These are phyloP conservation scores for Polychaeton citri DNA, from an alignment of 2,329 filamentous ascomycete species.

Conservation along the genomic window DNA sequence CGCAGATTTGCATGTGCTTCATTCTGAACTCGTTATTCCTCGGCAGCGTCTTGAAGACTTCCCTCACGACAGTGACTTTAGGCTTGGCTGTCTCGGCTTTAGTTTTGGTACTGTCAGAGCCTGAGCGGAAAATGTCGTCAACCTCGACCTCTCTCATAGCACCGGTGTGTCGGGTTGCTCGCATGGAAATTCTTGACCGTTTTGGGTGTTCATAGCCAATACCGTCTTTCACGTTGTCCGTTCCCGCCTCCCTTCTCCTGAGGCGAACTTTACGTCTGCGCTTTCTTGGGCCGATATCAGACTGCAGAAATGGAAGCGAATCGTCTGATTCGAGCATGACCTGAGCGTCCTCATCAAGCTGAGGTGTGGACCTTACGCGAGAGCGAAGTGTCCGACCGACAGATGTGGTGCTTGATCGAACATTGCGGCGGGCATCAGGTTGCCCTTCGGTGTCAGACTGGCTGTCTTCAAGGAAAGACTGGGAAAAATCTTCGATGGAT, in stretches of 20 bases:
- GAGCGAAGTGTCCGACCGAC: neutral
- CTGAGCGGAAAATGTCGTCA: conserved; percentile 42
- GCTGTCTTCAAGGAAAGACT: conserved; percentile 10
- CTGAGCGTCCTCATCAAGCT: neutral
- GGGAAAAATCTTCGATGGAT: neutral
- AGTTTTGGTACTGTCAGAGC: conserved; percentile 18
- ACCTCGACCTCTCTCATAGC: conserved; percentile 42
- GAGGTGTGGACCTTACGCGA: neutral
- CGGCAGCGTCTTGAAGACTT: conserved; percentile 54
- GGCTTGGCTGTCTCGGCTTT: conserved; percentile 24
- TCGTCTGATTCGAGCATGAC: conserved; percentile 3
- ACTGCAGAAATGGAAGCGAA: conserved; percentile 19
- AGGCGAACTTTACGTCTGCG: conserved; percentile 19
- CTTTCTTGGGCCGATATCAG: conserved; percentile 28
- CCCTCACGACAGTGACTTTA: conserved; percentile 50
- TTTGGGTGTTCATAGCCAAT: conserved; percentile 3
- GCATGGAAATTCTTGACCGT: conserved; percentile 21
- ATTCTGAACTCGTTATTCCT: conserved; percentile 52
- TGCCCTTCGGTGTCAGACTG: conserved; percentile 13
- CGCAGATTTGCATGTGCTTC: conserved; percentile 58
- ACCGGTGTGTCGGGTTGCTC: conserved; percentile 30
- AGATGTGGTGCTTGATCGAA: neutral
- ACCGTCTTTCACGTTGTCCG: conserved; percentile 6
- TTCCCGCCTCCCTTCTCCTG: neutral
- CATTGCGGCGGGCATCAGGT: neutral